Evolutionary conservation across 306 rosid species (phyloP), one percentile per base, ranked within the genome.

Genomic region (Ochetophila trinervis): DNA sequence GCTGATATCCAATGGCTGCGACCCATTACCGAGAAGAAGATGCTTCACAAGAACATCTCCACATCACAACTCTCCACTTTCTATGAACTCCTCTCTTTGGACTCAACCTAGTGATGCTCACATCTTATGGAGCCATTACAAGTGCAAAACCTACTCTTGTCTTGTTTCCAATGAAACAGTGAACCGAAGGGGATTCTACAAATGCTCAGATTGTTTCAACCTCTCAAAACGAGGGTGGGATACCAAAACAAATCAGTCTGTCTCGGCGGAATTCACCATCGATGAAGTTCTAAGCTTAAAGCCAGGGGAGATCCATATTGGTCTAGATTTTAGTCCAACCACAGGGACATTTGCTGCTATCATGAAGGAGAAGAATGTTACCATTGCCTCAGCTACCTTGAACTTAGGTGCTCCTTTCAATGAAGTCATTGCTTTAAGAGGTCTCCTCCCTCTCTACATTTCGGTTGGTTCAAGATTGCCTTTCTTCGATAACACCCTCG

Each of bases 11-110:
- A 44, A 63, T n/a, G 69, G 69, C 1, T 45, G 69, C 37, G 64
- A 71, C n/a, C 75, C 69, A 17, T 55, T 63, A 37, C 76, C 70
- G 32, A 63, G 75, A 70, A 52, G 69, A 63, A 63, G 63, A 71
- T 62, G 75, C 69, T 62, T 62, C 57, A 62, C 75, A 27, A 71
- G 16, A 40, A 52, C 68, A 40, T 68, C 75, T 18, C 55, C 75
- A 36, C 75, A 53, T 48, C 52, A 53, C 37, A 62, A 49, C 10
- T 24, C 53, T 3, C 75, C 75, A 53, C 13, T 62, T 71, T 62
- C 75, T 18, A 54, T 24, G 13, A 71, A 62, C 75, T 24, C 48
- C 56, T 61, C 68, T 27, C 74, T 70, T 4, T 53, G 75, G 75
- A 62, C 75, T 62, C 68, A 61, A 62, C 75, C 75, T n/a, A 62